phyloP scores from a whole-genome alignment of 768 basidiomycete species.

The Neoboletus brunneissimus region DNA sequence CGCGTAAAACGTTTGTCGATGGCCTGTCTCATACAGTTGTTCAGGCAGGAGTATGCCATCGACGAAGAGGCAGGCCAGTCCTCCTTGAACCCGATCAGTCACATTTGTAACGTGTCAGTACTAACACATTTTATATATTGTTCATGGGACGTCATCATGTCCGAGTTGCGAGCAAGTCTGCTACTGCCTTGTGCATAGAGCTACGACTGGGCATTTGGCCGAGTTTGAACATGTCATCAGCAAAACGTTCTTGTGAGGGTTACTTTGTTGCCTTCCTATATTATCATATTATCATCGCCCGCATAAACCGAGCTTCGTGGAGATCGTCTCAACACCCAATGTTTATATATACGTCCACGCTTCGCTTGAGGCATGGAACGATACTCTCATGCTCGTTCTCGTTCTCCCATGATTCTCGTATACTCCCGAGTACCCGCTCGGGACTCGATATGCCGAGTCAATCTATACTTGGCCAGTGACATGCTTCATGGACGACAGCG shows the following conservation, averaged over 20 bases:
- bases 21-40: too few species aligned
- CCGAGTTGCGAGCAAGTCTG: background rate
- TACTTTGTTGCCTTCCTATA: slow-evolving; percentile 15
- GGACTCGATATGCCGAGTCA: slow-evolving; percentile 20
- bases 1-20: too few species aligned
- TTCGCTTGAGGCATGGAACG: background rate
- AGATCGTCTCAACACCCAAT: background rate
- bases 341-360: background rate
- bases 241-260: slow-evolving; percentile 50
- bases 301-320: background rate
- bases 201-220: slow-evolving; percentile 88
- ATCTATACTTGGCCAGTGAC: slow-evolving; percentile 35
- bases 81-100: background rate
- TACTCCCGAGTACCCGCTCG: background rate
- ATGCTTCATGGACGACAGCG: slow-evolving; percentile 37
- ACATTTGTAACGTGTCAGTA: background rate
- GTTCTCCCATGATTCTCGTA: background rate
- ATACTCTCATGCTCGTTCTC: slow-evolving; percentile 11
- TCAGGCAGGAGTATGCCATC: slow-evolving; percentile 4
- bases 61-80: slow-evolving; percentile 24
- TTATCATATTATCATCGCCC: background rate
- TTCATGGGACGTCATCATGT: too few species aligned
- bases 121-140: too few species aligned
- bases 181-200: too few species aligned
- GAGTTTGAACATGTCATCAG: slow-evolving; percentile 71